phyloP scores from a whole-genome alignment of 768 basidiomycete genomes.

The Cystofilobasidium ferigula region DNA sequence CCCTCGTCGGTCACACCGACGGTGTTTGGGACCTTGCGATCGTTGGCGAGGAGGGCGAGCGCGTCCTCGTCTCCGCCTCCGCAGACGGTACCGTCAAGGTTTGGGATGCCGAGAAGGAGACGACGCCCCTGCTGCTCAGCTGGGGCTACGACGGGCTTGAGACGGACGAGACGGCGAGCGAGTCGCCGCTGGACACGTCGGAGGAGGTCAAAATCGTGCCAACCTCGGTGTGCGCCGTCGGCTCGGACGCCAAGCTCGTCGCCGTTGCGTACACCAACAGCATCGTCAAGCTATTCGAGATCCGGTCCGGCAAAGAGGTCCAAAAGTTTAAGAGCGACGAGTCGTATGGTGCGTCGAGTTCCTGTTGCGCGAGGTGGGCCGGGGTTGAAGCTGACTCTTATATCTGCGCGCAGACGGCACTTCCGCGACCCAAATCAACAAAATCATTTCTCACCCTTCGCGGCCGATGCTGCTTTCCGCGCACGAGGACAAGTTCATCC shows the following conservation, averaged over 20 bases:
- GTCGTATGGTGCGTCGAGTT: constrained; percentile 17
- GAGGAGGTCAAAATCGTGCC: constrained; percentile 44
- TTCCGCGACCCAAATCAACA: constrained; percentile 67
- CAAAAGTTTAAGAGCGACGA: constrained; percentile 49
- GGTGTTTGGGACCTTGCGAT: constrained; percentile 92
- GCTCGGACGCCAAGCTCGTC: constrained; percentile 69
- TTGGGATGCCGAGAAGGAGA: constrained; percentile 42
- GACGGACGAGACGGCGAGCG: constrained; percentile 43
- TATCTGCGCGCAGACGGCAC: constrained; percentile 50
- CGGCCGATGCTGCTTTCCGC: constrained; percentile 77
- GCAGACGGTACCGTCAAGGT: constrained; percentile 66
- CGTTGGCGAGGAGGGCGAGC: constrained; percentile 51
- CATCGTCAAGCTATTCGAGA: constrained; percentile 78
- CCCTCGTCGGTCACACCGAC: constrained; percentile 84
- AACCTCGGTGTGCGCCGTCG: constrained; percentile 71
- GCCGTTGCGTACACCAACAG: constrained; percentile 85
- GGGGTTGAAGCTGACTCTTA: background rate
- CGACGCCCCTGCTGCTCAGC: constrained; percentile 53
- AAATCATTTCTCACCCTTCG: constrained; percentile 78
- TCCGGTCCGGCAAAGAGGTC: constrained; percentile 70
- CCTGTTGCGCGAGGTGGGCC: too few species aligned
- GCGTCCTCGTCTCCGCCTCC: constrained; percentile 73
- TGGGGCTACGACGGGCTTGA: constrained; percentile 72
- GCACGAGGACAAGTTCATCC: constrained; percentile 86
- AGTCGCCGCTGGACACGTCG: constrained; percentile 37